phyloP scores from a whole-genome alignment of 2,329 filamentous ascomycete genomes.

The Penicillium vulpinum region DNA sequence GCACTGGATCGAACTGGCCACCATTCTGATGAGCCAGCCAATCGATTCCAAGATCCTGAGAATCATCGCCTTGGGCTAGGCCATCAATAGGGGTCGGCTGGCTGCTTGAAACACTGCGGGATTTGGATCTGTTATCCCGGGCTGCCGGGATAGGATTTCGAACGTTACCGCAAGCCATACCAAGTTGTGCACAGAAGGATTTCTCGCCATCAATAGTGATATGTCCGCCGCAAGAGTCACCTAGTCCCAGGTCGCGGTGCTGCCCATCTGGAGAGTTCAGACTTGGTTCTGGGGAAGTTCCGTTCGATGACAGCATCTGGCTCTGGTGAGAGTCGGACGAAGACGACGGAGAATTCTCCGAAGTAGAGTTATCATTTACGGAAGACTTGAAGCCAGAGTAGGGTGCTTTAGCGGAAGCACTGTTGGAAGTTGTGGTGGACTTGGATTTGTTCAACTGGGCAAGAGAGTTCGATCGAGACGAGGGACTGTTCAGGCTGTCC shows the following conservation, averaged over 20 bases:
- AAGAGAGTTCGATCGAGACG: constrained; percentile 14
- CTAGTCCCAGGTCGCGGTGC: constrained; percentile 31
- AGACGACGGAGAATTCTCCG: constrained; percentile 48
- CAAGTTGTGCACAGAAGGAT: constrained; percentile 47
- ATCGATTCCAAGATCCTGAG: constrained; percentile 47
- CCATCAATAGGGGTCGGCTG: constrained; percentile 15
- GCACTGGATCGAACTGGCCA: constrained; percentile 83
- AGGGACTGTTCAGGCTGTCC: constrained; percentile 19
- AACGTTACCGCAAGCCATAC: constrained; percentile 48
- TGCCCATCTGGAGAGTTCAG: constrained; percentile 44
- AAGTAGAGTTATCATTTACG: constrained; percentile 39
- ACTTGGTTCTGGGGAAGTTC: constrained; percentile 52
- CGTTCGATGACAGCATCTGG: constrained; percentile 47
- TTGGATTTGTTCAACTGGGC: constrained; percentile 10
- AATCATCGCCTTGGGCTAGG: constrained; percentile 9
- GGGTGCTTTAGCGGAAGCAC: constrained; percentile 15
- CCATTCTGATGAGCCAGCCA: constrained; percentile 79
- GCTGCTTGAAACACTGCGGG: constrained; percentile 33
- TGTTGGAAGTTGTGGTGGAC: constrained; percentile 14
- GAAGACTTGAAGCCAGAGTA: constrained; percentile 24
- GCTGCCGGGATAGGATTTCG: constrained; percentile 46
- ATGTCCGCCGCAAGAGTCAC: constrained; percentile 31
- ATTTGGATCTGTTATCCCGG: constrained; percentile 27
- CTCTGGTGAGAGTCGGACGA: constrained; percentile 50
- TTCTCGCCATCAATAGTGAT: constrained; percentile 44